These are phyloP conservation scores for Lupinus albus DNA, from an alignment of 306 rosid genomes.

Conservation along the genomic window DNA sequence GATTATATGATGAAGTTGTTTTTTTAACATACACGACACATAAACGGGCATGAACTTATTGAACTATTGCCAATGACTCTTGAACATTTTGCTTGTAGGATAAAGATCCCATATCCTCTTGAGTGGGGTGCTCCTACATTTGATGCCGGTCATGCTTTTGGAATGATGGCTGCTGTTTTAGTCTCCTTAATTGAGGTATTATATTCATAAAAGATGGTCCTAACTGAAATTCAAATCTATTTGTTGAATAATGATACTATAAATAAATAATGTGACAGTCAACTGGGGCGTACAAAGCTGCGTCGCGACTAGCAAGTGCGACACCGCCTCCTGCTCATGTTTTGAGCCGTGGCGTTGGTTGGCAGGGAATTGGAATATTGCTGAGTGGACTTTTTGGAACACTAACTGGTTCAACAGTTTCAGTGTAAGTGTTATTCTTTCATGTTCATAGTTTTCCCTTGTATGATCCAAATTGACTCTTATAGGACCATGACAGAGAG, in stretches of 20 bases:
- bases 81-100: constrained; percentile 57
- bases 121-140: constrained; percentile 99
- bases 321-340: constrained; percentile 99
- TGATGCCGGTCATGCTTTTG: constrained; percentile 87
- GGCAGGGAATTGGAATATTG: constrained; percentile 98
- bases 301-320: constrained; percentile 93
- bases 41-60: neutral
- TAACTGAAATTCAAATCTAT: neutral
- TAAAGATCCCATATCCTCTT: constrained; percentile 93
- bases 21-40: neutral
- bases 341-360: constrained; percentile 96
- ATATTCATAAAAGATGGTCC: neutral
- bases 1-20: neutral
- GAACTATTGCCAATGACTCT: constrained; percentile 32
- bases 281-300: constrained; percentile 97
- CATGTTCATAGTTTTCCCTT: constrained; percentile 19
- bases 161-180: constrained; percentile 96
- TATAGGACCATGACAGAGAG: constrained; percentile 58
- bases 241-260: constrained; percentile 5
- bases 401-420: constrained; percentile 79
- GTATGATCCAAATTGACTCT: constrained; percentile 23
- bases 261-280: constrained; percentile 56
- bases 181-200: constrained; percentile 95
- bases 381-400: constrained; percentile 94
- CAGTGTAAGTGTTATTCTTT: constrained; percentile 63